A percentile compares a stretch with the other conserved stretches of the same genome.
Evolutionary conservation across 352 stramenopile genomes (phyloP).

Genomic region (Phytophthora megakarya): DNA sequence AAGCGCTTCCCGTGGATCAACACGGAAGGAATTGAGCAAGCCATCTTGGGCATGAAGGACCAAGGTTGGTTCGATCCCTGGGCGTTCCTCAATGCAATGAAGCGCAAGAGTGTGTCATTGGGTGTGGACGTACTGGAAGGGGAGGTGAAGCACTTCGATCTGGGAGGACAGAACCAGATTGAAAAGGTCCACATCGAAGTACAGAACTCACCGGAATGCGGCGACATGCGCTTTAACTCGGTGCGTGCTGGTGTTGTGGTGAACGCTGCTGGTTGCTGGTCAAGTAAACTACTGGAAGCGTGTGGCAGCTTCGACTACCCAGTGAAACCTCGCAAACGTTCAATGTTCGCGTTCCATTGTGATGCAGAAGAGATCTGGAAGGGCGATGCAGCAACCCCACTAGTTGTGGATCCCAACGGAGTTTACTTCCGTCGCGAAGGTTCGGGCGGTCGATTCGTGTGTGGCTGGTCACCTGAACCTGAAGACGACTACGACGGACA

Average conservation of each 20-base stretch:
- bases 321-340: slow-evolving; percentile 77
- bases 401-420: slow-evolving; percentile 77
- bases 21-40: slow-evolving; percentile 60
- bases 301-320: slow-evolving; percentile 79
- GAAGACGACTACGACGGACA: slow-evolving; percentile 66
- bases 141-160: slow-evolving; percentile 70
- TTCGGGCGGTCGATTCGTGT: slow-evolving; percentile 69
- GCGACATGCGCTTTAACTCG: slow-evolving; percentile 28
- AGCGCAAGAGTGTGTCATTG: slow-evolving; percentile 69
- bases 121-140: slow-evolving; percentile 77
- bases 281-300: slow-evolving; percentile 66
- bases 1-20: slow-evolving; percentile 81
- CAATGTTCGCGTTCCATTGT: slow-evolving; percentile 81
- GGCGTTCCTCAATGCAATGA: slow-evolving; percentile 77
- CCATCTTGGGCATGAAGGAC: slow-evolving; percentile 66
- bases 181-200: slow-evolving; percentile 62
- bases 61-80: slow-evolving; percentile 89
- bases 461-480: slow-evolving; percentile 63
- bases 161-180: slow-evolving; percentile 58
- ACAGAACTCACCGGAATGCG: slow-evolving; percentile 26
- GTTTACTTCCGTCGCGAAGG: slow-evolving; percentile 87
- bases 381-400: slow-evolving; percentile 58
- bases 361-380: slow-evolving; percentile 78
- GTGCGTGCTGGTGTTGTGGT: slow-evolving; percentile 68
- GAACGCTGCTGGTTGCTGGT: slow-evolving; percentile 77